Evolutionary conservation across 1,139 yeast genomes (phyloP).

Genomic region (Pneumocystis sp.): DNA sequence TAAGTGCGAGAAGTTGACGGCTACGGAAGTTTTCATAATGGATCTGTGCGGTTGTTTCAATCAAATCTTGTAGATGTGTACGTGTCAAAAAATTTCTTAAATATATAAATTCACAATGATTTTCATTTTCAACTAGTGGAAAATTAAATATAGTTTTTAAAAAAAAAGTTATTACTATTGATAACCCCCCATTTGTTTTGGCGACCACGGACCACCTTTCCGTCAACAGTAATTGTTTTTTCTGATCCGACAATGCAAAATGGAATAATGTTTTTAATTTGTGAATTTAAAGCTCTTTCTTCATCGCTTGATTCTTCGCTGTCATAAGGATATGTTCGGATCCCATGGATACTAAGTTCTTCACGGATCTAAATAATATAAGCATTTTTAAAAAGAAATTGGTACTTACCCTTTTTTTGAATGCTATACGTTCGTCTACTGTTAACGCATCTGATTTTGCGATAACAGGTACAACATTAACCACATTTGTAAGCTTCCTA

Average conservation of each 20-base stretch:
- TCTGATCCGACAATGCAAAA: conserved; percentile 96
- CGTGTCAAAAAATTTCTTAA: conserved; percentile 86
- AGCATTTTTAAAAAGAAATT: conserved; percentile 13
- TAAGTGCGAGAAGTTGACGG: conserved; percentile 82
- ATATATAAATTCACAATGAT: conserved; percentile 88
- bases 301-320: conserved; percentile 64
- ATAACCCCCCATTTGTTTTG: conserved; percentile 90
- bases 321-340: conserved; percentile 80
- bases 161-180: conserved; percentile 17
- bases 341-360: conserved; percentile 59
- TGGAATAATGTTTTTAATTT: conserved; percentile 43
- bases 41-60: conserved; percentile 74
- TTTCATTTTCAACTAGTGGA: conserved; percentile 58
- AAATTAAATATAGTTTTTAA: not conserved
- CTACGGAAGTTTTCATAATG: conserved; percentile 92
- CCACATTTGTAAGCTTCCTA: conserved; percentile 73
- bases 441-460: conserved; percentile 88
- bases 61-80: conserved; percentile 89
- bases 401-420: conserved; percentile 33
- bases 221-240: conserved; percentile 48
- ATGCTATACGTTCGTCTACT: conserved; percentile 61
- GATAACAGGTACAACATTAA: conserved; percentile 88
- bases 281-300: conserved; percentile 26
- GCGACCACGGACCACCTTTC: conserved; percentile 75
- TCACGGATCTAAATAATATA: conserved; percentile 32